Conservation (phyloP, 306 rosid species). For the Casuarina equisetifolia region DNA sequence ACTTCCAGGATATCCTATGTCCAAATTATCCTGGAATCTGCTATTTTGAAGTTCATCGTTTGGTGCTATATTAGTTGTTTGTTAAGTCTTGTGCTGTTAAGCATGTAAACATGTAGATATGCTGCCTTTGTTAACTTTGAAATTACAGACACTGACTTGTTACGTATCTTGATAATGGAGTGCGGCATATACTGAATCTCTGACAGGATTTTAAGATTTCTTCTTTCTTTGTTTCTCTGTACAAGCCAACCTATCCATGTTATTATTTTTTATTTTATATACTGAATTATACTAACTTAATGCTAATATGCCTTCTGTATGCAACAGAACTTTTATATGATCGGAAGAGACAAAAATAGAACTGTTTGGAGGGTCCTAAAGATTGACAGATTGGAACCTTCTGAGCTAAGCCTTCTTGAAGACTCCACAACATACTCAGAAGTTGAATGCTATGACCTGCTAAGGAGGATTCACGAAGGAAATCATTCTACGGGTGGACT, state of each 20-base stretch:
- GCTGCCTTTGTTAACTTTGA: not conserved
- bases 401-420: conserved; percentile 68
- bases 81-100: not conserved
- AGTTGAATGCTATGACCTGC: conserved; percentile 77
- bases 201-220: not conserved
- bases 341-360: conserved; percentile 89
- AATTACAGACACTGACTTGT: not conserved
- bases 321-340: conserved; percentile 81
- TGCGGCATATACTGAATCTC: not conserved
- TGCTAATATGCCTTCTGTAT: conserved; percentile 31
- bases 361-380: conserved; percentile 82
- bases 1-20: not conserved
- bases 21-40: not conserved
- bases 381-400: conserved; percentile 74
- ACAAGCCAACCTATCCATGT: not conserved
- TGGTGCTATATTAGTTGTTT: not conserved
- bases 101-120: not conserved
- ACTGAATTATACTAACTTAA: conserved; percentile 6
- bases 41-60: not conserved
- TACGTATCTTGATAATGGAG: not conserved
- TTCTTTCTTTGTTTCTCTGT: not conserved
- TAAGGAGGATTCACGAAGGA: conserved; percentile 84
- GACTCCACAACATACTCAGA: conserved; percentile 73
- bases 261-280: not conserved
- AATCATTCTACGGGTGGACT: conserved; percentile 92